Conservation (phyloP, 768 basidiomycete genomes). For the Tremella yokohamensis region DNA sequence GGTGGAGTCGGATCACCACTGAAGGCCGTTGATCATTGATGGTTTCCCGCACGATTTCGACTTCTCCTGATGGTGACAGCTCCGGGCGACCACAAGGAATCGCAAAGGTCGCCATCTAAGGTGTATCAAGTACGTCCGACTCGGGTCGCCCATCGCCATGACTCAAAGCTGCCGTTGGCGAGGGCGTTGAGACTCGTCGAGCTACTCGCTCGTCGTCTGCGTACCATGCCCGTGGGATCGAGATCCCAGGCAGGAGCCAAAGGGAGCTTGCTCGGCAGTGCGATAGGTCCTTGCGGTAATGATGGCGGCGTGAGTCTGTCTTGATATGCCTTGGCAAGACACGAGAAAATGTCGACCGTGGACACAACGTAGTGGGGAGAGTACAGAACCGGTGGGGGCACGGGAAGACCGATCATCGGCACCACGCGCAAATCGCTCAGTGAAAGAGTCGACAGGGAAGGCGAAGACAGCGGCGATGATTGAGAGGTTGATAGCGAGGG, state of each 20-base stretch:
- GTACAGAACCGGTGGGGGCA: slow-evolving; percentile 21
- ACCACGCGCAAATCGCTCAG: background rate
- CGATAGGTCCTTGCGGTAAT: too few species aligned
- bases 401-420: slow-evolving; percentile 11
- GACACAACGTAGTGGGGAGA: slow-evolving; percentile 39
- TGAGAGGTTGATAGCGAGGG: slow-evolving; percentile 8
- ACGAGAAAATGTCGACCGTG: slow-evolving; percentile 25
- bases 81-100: too few species aligned
- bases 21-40: too few species aligned
- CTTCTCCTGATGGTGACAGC: too few species aligned
- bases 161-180: slow-evolving; percentile 2
- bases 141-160: slow-evolving; percentile 10
- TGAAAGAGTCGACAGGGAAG: slow-evolving; percentile 12
- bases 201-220: slow-evolving; percentile 14
- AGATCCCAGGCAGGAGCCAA: slow-evolving; percentile 9
- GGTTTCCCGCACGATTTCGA: too few species aligned
- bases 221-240: slow-evolving; percentile 12
- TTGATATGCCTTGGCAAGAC: slow-evolving; percentile 19
- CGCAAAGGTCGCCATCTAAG: too few species aligned
- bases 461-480: slow-evolving; percentile 1
- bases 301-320: slow-evolving; percentile 16
- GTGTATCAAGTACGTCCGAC: background rate
- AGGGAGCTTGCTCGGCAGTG: background rate
- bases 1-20: too few species aligned
- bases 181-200: slow-evolving; percentile 5